Percentiles rank a stretch among this genome's conserved stretches.
Evolutionary conservation across 2,329 filamentous ascomycete species (phyloP).

Genomic region (Alternaria consortialis): DNA sequence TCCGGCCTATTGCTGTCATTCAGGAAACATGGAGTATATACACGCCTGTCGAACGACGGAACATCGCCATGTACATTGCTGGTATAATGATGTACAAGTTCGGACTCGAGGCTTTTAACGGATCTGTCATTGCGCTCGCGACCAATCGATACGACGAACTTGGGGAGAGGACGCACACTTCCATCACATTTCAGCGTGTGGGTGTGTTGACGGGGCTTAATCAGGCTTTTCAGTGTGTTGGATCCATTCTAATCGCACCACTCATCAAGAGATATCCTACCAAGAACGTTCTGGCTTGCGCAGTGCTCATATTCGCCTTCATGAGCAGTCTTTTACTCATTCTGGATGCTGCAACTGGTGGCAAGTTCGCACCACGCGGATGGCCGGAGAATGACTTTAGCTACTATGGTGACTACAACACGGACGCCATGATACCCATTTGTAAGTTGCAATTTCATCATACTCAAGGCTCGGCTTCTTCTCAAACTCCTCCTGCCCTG

Average conservation of each 20-base stretch:
- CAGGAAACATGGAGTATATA: slow-evolving; percentile 48
- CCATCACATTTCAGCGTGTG: slow-evolving; percentile 58
- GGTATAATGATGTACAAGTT: slow-evolving; percentile 65
- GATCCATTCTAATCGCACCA: slow-evolving; percentile 61
- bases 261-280: slow-evolving; percentile 60
- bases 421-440: slow-evolving; percentile 61
- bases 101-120: slow-evolving; percentile 62
- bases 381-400: slow-evolving; percentile 52
- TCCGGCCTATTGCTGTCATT: slow-evolving; percentile 34
- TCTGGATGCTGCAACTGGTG: slow-evolving; percentile 60
- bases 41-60: slow-evolving; percentile 53
- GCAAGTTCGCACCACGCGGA: slow-evolving; percentile 51
- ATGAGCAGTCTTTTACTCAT: slow-evolving; percentile 60
- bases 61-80: slow-evolving; percentile 53
- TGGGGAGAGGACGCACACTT: slow-evolving; percentile 40
- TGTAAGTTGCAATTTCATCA: slow-evolving; percentile 37
- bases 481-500: no score
- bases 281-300: slow-evolving; percentile 56
- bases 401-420: slow-evolving; percentile 60
- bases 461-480: background rate
- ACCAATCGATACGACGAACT: slow-evolving; percentile 62
- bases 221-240: slow-evolving; percentile 62
- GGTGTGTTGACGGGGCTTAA: slow-evolving; percentile 60
- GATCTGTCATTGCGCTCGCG: slow-evolving; percentile 59
- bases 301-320: slow-evolving; percentile 58